These are phyloP conservation scores for Cryptococcus wingfieldii DNA, from an alignment of 1,284 basidiomycete genomes.

Conservation along the genomic window DNA sequence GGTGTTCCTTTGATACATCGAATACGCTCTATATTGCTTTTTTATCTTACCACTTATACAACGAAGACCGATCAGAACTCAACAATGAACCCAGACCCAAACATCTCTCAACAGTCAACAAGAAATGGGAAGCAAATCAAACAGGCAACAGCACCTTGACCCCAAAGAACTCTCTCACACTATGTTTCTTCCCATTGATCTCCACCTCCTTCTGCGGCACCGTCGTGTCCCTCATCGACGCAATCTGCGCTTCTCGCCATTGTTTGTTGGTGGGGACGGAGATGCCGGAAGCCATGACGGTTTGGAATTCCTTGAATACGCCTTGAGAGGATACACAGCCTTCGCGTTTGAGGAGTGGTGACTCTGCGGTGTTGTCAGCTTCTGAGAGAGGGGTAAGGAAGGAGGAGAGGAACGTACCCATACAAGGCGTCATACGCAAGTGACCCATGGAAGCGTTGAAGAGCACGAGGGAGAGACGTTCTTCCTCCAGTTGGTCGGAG, in stretches of 20 bases:
- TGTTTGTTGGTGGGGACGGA: slow-evolving; percentile 30
- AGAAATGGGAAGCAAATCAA: not conserved
- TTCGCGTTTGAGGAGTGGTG: slow-evolving; percentile 34
- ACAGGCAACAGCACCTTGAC: slow-evolving; percentile 25
- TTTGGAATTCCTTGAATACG: slow-evolving; percentile 36
- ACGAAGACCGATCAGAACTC: too few relatives aligned
- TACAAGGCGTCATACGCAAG: slow-evolving; percentile 22
- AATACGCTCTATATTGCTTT: too few relatives aligned
- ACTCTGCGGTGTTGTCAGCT: slow-evolving; percentile 3
- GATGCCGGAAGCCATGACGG: slow-evolving; percentile 24
- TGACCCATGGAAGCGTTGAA: slow-evolving; percentile 48
- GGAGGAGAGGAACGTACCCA: slow-evolving; percentile 1
- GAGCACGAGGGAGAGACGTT: slow-evolving; percentile 46
- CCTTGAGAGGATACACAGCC: slow-evolving; percentile 34
- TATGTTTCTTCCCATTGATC: slow-evolving; percentile 22
- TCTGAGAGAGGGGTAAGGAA: not conserved
- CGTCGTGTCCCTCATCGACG: slow-evolving; percentile 20
- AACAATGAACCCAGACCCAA: too few relatives aligned
- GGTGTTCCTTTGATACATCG: too few relatives aligned
- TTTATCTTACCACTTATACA: too few relatives aligned
- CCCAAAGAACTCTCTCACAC: slow-evolving; percentile 20
- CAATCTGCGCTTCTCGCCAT: slow-evolving; percentile 31
- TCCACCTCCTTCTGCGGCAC: slow-evolving; percentile 22
- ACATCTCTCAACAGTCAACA: too few relatives aligned
- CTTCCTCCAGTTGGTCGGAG: slow-evolving; percentile 39